Percentiles rank a stretch among this genome's conserved stretches.
Evolutionary conservation across 495 filamentous ascomycete genomes (phyloP).

Genomic region (Lophiotrema nucula): DNA sequence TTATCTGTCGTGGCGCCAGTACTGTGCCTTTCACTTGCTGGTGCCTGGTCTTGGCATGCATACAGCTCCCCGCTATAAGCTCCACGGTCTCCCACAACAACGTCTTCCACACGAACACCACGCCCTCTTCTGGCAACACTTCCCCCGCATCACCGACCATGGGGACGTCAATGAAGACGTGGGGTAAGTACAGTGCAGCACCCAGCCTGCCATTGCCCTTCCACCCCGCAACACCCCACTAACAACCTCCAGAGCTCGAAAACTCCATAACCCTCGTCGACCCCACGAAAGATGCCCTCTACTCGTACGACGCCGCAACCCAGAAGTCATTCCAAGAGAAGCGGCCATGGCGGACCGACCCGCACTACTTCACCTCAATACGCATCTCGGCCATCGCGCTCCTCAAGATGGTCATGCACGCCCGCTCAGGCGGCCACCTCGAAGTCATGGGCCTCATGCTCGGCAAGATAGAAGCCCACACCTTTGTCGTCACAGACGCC

Average conservation of each 20-base stretch:
- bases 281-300: constrained; percentile 83
- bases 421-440: constrained; percentile 82
- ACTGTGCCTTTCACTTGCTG: too few species aligned
- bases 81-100: background rate
- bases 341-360: constrained; percentile 80
- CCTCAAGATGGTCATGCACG: constrained; percentile 99
- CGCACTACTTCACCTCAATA: constrained; percentile 86
- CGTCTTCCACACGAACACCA: background rate
- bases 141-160: constrained; percentile 11
- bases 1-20: too few species aligned
- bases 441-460: constrained; percentile 99
- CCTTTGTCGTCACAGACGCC: constrained; percentile 91
- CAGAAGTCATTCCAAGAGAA: constrained; percentile 59
- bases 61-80: too few species aligned
- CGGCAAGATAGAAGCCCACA: constrained; percentile 79
- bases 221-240: constrained; percentile 1
- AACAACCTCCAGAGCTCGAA: constrained; percentile 71
- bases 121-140: too few species aligned
- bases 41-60: too few species aligned
- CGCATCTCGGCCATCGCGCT: constrained; percentile 92
- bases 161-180: constrained; percentile 29
- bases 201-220: background rate
- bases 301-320: constrained; percentile 67
- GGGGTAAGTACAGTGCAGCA: constrained; percentile 25
- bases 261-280: constrained; percentile 83